Conservation (phyloP, 2,329 filamentous ascomycete species). For the Aspergillus aculeatinus region DNA sequence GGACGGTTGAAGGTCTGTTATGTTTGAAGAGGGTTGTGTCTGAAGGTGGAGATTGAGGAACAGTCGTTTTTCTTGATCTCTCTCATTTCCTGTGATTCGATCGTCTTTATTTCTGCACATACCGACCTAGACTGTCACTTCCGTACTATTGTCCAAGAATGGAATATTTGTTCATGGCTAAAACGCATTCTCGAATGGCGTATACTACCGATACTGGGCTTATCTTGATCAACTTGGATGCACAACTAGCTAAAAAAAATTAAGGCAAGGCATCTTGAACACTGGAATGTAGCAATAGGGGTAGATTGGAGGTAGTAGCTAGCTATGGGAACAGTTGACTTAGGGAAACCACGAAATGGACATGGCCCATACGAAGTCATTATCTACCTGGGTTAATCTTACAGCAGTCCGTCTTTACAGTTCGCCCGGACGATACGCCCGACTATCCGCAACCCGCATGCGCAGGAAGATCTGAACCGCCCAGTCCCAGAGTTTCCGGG, state of each 20-base stretch:
- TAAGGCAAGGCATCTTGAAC: too few species aligned
- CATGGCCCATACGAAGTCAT: not conserved
- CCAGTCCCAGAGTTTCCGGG: constrained; percentile 43
- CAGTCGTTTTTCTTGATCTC: constrained; percentile 3
- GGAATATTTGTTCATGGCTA: not conserved
- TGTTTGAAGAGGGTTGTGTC: not conserved
- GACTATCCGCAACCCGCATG: constrained; percentile 35
- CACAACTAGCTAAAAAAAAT: too few species aligned
- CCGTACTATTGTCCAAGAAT: constrained; percentile 6
- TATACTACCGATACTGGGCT: not conserved
- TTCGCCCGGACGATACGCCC: constrained; percentile 20
- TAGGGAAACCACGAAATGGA: not conserved
- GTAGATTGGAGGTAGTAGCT: too few species aligned
- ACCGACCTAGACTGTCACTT: constrained; percentile 5
- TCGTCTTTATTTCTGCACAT: constrained; percentile 6
- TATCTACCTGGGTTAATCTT: not conserved
- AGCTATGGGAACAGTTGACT: not conserved
- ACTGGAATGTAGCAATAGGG: too few species aligned
- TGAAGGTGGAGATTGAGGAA: not conserved
- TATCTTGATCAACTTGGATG: too few species aligned
- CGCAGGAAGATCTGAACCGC: constrained; percentile 34
- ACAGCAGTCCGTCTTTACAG: constrained; percentile 12
- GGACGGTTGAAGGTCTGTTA: constrained; percentile 1
- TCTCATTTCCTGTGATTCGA: constrained; percentile 3
- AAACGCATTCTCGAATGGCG: not conserved